A percentile compares a stretch with the other conserved stretches of the same genome.
Evolutionary conservation across 2,329 filamentous ascomycete species (phyloP).

Genomic region (Madurella fahalii): DNA sequence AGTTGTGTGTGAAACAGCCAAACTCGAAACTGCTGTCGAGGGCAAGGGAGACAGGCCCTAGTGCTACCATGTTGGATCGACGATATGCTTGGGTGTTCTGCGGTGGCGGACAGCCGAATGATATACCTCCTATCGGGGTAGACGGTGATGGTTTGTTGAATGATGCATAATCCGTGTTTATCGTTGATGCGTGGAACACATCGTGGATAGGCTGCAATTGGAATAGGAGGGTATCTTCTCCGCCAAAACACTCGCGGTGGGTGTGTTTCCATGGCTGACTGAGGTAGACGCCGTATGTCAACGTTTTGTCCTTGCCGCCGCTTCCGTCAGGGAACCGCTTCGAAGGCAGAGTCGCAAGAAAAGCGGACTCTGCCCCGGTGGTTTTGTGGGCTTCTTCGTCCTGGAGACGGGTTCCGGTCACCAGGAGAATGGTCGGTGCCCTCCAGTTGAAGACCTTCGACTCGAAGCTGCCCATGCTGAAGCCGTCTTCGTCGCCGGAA

Average conservation of each 20-base stretch:
- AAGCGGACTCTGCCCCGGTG: slow-evolving; percentile 51
- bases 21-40: slow-evolving; percentile 72
- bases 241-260: slow-evolving; percentile 64
- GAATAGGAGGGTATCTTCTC: slow-evolving; percentile 60
- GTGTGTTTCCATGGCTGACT: slow-evolving; percentile 66
- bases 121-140: slow-evolving; percentile 56
- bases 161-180: slow-evolving; percentile 64
- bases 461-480: slow-evolving; percentile 74
- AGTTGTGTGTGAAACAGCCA: slow-evolving; percentile 68
- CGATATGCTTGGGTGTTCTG: slow-evolving; percentile 43
- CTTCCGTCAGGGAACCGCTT: slow-evolving; percentile 53
- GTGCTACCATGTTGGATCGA: slow-evolving; percentile 42
- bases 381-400: slow-evolving; percentile 35
- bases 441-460: slow-evolving; percentile 73
- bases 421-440: slow-evolving; percentile 67
- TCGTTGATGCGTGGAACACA: slow-evolving; percentile 60
- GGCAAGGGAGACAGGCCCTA: slow-evolving; percentile 64
- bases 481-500: slow-evolving; percentile 65
- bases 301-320: slow-evolving; percentile 39
- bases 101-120: slow-evolving; percentile 60
- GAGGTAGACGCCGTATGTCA: slow-evolving; percentile 66
- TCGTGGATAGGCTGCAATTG: slow-evolving; percentile 69
- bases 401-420: slow-evolving; percentile 60
- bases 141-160: slow-evolving; percentile 58
- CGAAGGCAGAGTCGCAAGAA: slow-evolving; percentile 59